Base-by-base conservation (phyloP, 1,139 yeast species). In the Zygosaccharomyces sapae region DNA sequence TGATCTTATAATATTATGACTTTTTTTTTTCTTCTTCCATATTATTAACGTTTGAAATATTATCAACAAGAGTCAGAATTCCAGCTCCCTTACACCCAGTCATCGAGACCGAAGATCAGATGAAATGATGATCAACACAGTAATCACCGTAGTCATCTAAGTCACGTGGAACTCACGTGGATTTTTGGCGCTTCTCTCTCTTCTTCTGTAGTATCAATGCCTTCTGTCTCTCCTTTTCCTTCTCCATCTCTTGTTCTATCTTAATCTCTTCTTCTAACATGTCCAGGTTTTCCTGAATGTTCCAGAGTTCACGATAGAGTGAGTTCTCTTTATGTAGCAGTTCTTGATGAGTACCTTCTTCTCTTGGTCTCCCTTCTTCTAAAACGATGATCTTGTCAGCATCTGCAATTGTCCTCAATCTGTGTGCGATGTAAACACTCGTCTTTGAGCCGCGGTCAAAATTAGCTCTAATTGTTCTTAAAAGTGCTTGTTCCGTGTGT, bases 391-490 rank as follows among this genome's bases (percentile, higher is more conserved):
- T 92, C 71, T 87, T 87, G 63, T 92, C 97, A 4, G 96, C 78
- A 65, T 92, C 97, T 13, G 96, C 95, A 45, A 92, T 86, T 0
- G 98, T 92, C 63, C 97, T 76, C 59, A 92, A 74, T 55, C 98
- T 72, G 66, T 92, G 99, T 0, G 98, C 98, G 66, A 92, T 89
- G 55, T 90, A 86, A 6, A 94, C 81, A 57, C 89, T 86, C 1
- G 98, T 94, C 45, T 76, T 79, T 7, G 72, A 65, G 29, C 74
- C 70, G 38, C 78, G 80, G 50, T 67, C 72, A 64, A 87, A 82
- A 25, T 86, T 77, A 2, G 70, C 61, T 54, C 83, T 75, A 42
- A 90, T 83, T 1, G 96, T 89, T 49, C 75, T 77, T 56, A 92
- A 70, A 45, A 94, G 72, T 2, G 86, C 76, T 65, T 87, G 96